Evolutionary conservation across 2,329 filamentous ascomycete species (phyloP).

Genomic region (Arachnomyces sp.): DNA sequence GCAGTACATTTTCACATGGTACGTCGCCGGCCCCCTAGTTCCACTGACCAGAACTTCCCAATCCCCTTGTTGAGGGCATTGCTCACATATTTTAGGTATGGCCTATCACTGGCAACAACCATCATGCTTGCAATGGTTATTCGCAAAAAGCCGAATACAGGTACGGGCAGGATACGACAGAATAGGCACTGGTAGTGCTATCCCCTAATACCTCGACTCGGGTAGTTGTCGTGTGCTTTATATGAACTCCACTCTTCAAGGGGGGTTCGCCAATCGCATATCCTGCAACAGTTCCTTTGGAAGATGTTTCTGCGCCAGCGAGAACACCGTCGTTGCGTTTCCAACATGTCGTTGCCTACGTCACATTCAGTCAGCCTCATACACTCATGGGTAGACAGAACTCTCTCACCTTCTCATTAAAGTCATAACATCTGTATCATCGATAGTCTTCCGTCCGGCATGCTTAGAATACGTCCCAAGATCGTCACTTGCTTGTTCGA

Average conservation of each 20-base stretch:
- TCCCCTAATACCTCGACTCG: slow-evolving; percentile 7
- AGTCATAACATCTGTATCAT: slow-evolving; percentile 73
- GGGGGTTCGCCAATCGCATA: slow-evolving; percentile 44
- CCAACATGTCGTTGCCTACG: slow-evolving; percentile 69
- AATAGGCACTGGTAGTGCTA: slow-evolving; percentile 61
- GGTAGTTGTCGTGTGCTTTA: slow-evolving; percentile 2
- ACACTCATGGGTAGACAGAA: slow-evolving; percentile 6
- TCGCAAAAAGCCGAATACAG: slow-evolving; percentile 70
- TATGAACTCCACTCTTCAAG: slow-evolving; percentile 17
- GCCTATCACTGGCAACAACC: slow-evolving; percentile 70
- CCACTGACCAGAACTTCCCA: slow-evolving; percentile 1
- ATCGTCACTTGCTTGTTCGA: slow-evolving; percentile 77
- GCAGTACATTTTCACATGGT: slow-evolving; percentile 99
- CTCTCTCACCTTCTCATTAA: slow-evolving; percentile 68
- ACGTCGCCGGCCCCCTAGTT: slow-evolving; percentile 29
- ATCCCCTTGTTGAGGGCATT: slow-evolving; percentile 5
- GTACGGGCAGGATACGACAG: slow-evolving; percentile 64
- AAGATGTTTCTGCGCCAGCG: slow-evolving; percentile 72
- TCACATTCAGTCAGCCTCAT: slow-evolving; percentile 10
- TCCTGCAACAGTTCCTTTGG: slow-evolving; percentile 77
- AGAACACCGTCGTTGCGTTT: slow-evolving; percentile 65
- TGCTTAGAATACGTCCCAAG: slow-evolving; percentile 71
- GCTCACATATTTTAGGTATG: slow-evolving; percentile 58
- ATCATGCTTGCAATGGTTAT: slow-evolving; percentile 97
- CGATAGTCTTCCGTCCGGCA: slow-evolving; percentile 73